A percentile compares a stretch with the other conserved stretches of the same genome.
Evolutionary conservation across 768 basidiomycete genomes (phyloP).

Genomic region (Suillus luteus): DNA sequence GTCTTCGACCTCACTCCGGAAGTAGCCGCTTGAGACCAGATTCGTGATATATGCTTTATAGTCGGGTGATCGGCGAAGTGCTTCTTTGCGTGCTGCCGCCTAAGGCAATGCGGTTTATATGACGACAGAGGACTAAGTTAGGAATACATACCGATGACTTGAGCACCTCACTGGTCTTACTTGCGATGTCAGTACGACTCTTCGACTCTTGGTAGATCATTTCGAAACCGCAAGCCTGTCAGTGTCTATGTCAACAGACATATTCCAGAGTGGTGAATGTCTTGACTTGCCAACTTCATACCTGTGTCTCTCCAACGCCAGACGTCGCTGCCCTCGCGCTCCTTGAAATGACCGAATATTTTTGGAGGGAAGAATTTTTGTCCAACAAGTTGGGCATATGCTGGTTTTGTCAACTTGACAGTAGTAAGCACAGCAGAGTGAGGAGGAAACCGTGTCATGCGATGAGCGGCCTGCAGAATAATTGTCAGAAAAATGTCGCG

Average conservation of each 20-base stretch:
- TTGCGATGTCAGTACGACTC: slow-evolving; percentile 46
- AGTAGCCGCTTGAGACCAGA: slow-evolving; percentile 69
- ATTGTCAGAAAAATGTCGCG: slow-evolving; percentile 7
- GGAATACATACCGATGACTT: slow-evolving; percentile 49
- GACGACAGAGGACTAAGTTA: background rate
- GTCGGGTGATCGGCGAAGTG: slow-evolving; percentile 63
- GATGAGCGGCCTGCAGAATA: slow-evolving; percentile 72
- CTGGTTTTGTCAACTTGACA: slow-evolving; percentile 82
- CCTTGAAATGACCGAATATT: slow-evolving; percentile 76
- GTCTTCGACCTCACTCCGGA: slow-evolving; percentile 74
- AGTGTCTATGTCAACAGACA: background rate
- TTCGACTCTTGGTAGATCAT: slow-evolving; percentile 92
- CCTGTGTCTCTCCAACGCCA: slow-evolving; percentile 85
- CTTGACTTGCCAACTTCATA: slow-evolving; percentile 79
- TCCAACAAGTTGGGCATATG: slow-evolving; percentile 90
- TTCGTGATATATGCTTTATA: slow-evolving; percentile 73
- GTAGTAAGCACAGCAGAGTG: slow-evolving; percentile 57
- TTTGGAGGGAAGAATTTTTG: slow-evolving; percentile 94
- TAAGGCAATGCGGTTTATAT: slow-evolving; percentile 27
- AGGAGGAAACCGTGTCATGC: slow-evolving; percentile 90
- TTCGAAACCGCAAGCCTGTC: slow-evolving; percentile 91
- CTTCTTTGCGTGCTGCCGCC: slow-evolving; percentile 68
- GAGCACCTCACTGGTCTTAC: slow-evolving; percentile 37
- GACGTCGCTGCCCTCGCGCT: slow-evolving; percentile 61
- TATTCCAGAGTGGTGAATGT: background rate